Evolutionary conservation across 2,329 filamentous ascomycete species (phyloP), one percentile per base, ranked within the genome.

Genomic region (Celoporthe dispersa): DNA sequence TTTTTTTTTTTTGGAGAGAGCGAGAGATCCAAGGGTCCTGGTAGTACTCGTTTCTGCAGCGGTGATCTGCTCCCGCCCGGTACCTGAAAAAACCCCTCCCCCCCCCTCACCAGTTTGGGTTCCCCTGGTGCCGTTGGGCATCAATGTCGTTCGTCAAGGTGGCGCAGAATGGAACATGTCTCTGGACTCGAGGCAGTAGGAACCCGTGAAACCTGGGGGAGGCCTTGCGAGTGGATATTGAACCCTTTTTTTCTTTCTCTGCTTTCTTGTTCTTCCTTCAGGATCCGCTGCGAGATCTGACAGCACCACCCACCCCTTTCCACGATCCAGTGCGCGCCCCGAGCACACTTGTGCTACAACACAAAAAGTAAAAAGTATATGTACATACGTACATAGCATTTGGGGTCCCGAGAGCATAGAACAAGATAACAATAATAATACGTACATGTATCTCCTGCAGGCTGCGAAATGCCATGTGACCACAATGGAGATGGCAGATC

Each of bases 81-180:
- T 60, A 37, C 57, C 57, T 60, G 57, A 60, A 60, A 37, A 31
- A 3, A 3, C 22, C 59, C 31, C 28, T 12, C 37, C 39, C 12
- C 19, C 60, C 61, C 25, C 8, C 25, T 41, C 28, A 33, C 35
- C n/a, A 6, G 19, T 35, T n/a, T 48, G 44, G 44, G 44, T 48
- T n/a, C 44, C 57, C 31, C 31, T 48, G 37, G 61, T 33, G 61
- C 33, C 61, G 70, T 71, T 70, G 70, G 67, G 67, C 67, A 69
- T 59, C 70, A 71, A 71, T 53, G 64, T 48, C 25, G 67, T 62
- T 59, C 62, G 28, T 12, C 16, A 19, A 37, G 44, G 44, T 14
- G 41, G 33, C 57, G 60, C 44, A 22, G 22, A 7, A n/a, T n/a
- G 22, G 44, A 8, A 48, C 44, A 48, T 48, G 44, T 48, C 44